Evolutionary conservation across 78 protist species (phyloP).

Genomic region (Polysphondylium violaceum): DNA sequence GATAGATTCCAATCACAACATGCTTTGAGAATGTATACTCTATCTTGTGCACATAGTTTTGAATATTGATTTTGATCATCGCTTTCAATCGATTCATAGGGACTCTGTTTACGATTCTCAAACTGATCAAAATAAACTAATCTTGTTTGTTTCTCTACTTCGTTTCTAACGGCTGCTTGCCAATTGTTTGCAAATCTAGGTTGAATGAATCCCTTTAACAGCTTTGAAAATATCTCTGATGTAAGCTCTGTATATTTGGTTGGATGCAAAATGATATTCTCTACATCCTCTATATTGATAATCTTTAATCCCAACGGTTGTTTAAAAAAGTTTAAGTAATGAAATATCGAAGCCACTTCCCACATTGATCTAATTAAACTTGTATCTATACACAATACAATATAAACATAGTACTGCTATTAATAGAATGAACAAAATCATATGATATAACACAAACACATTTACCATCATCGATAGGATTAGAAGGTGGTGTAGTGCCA

Average conservation of each 20-base stretch:
- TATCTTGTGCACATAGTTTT: not conserved
- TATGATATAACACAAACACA: not conserved
- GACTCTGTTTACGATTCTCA: constrained; percentile 7
- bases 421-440: not conserved
- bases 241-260: not conserved
- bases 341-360: constrained; percentile 30
- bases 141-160: constrained; percentile 29
- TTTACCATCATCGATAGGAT: not conserved
- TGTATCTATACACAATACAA: not conserved
- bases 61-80: constrained; percentile 14
- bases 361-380: constrained; percentile 59
- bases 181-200: constrained; percentile 27
- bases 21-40: constrained; percentile 36
- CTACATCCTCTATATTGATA: constrained; percentile 39
- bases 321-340: constrained; percentile 33
- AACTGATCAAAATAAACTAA: constrained; percentile 1
- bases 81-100: no score
- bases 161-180: constrained; percentile 24
- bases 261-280: constrained; percentile 19
- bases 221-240: constrained; percentile 16
- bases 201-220: constrained; percentile 14
- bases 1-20: constrained; percentile 43
- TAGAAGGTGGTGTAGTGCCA: not conserved
- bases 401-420: not conserved
- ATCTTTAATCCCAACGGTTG: constrained; percentile 12